These are phyloP conservation scores for Trichomonas tenax DNA, from an alignment of 208 protist genomes.

Conservation along the genomic window DNA sequence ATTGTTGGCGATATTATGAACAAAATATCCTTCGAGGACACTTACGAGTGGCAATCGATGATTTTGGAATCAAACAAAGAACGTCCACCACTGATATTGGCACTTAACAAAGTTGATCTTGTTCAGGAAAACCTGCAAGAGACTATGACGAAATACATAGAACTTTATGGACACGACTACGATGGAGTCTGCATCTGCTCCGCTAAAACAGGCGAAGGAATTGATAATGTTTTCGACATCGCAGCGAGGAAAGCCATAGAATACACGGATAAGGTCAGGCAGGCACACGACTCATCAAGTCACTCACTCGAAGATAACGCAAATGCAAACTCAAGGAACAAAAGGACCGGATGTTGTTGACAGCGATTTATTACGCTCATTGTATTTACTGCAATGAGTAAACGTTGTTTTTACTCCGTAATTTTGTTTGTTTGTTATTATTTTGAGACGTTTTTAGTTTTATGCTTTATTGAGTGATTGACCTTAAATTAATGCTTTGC, in stretches of 20 bases:
- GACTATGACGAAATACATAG: not conserved
- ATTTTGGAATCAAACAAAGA: not conserved
- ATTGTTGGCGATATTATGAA: not conserved
- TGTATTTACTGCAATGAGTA: too few species aligned
- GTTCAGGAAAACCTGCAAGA: not conserved
- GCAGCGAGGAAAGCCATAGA: not conserved
- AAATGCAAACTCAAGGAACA: not conserved
- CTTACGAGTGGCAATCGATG: not conserved
- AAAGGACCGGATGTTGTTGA: not conserved
- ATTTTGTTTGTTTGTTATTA: too few species aligned
- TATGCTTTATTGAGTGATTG: too few species aligned
- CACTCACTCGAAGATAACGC: not conserved
- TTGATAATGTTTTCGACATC: not conserved
- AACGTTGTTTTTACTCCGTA: too few species aligned
- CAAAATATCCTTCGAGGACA: not conserved
- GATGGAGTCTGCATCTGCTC: not conserved
- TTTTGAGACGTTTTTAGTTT: too few species aligned
- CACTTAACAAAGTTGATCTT: not conserved
- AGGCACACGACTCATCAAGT: not conserved
- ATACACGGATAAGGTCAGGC: not conserved
- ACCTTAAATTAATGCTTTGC: too few species aligned
- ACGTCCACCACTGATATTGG: not conserved
- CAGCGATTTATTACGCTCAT: too few species aligned
- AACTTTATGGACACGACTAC: not conserved
- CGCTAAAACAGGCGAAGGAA: not conserved